A percentile compares a stretch with the other conserved stretches of the same genome.
Conservation (phyloP, 129 eudicot species). For the Logfia minima region DNA sequence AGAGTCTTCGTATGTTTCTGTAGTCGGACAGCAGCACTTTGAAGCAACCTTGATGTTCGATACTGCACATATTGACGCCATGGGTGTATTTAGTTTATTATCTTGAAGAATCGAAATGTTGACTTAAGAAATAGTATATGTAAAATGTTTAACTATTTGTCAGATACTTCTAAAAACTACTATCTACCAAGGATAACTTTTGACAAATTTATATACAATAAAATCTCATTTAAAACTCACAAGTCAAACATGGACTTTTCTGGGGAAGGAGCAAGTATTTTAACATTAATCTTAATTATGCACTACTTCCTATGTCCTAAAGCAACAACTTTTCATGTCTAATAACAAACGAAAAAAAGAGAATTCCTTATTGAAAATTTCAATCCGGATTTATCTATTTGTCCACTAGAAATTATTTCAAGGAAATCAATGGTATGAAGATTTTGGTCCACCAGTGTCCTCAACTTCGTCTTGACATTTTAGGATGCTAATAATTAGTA, state of each 20-base stretch:
- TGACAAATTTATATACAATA: not conserved
- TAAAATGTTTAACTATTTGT: not conserved
- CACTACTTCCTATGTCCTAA: not conserved
- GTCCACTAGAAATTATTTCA: not conserved
- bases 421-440: not conserved
- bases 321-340: not conserved
- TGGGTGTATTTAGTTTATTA: not conserved
- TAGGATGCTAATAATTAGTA: not conserved
- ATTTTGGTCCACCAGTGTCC: not conserved
- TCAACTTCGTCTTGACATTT: not conserved
- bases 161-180: not conserved
- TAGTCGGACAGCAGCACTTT: slow-evolving; percentile 82
- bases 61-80: slow-evolving; percentile 52
- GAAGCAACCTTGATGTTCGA: slow-evolving; percentile 93
- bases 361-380: not conserved
- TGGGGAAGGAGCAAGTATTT: not conserved
- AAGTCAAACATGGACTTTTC: not conserved
- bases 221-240: not conserved
- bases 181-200: not conserved
- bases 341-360: not conserved
- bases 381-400: not conserved
- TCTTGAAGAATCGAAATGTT: not conserved
- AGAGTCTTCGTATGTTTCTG: slow-evolving; percentile 91
- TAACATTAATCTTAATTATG: not conserved
- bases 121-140: not conserved